Percentiles rank a stretch among this genome's conserved stretches.
These are phyloP conservation scores for Senecio squalidus DNA, from an alignment of 140 eudicot genomes.

Conservation along the genomic window DNA sequence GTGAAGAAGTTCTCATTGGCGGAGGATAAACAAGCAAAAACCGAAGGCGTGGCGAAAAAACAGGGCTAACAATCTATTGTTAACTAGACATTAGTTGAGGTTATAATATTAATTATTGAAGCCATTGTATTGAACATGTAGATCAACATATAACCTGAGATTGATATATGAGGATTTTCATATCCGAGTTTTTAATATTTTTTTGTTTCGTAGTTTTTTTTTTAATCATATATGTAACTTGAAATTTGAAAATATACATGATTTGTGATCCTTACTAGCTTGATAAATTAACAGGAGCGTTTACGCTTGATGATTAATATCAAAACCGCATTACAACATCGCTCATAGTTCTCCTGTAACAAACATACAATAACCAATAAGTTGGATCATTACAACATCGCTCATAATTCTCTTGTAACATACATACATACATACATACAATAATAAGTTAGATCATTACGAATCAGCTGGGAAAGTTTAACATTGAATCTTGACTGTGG, in stretches of 20 bases:
- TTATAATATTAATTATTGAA: constrained; percentile 3
- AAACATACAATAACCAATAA: too few species aligned
- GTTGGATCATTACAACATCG: neutral
- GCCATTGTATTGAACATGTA: constrained; percentile 8
- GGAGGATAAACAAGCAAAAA: constrained; percentile 28
- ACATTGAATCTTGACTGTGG: constrained; percentile 23
- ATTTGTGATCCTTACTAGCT: neutral
- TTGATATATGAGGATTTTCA: constrained; percentile 7
- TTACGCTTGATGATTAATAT: neutral
- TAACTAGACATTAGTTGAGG: neutral
- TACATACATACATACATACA: neutral
- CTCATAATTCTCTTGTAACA: neutral
- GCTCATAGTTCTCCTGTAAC: neutral
- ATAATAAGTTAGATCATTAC: constrained; percentile 2
- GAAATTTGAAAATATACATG: neutral
- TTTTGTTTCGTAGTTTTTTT: neutral
- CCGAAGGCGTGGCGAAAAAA: constrained; percentile 28
- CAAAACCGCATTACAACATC: neutral
- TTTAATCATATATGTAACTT: neutral
- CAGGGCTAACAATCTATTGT: constrained; percentile 17
- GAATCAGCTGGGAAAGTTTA: constrained; percentile 5
- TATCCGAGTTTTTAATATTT: neutral
- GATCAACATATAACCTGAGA: neutral
- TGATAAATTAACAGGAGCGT: neutral
- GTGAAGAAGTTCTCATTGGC: constrained; percentile 73